These are phyloP conservation scores for Microthlaspi erraticum DNA, from an alignment of 345 rosid species.

Conservation along the genomic window DNA sequence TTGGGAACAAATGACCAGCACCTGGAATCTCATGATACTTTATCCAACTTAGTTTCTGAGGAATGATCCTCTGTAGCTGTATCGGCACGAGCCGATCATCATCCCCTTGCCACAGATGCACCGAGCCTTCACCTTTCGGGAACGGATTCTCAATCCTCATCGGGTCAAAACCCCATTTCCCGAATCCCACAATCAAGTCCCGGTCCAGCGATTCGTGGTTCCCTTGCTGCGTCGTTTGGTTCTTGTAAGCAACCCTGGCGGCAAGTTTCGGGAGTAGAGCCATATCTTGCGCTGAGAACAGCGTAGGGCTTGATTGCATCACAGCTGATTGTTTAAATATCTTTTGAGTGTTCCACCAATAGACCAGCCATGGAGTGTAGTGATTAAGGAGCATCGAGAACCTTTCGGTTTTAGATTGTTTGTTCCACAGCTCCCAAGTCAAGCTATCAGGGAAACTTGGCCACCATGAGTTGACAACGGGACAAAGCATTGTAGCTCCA, in stretches of 20 bases:
- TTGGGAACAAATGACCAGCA: constrained; percentile 64
- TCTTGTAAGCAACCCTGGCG: constrained; percentile 50
- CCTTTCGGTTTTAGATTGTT: constrained; percentile 50
- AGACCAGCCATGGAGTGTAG: constrained; percentile 58
- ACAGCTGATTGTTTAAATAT: constrained; percentile 51
- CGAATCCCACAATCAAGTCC: constrained; percentile 55
- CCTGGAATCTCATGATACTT: constrained; percentile 60
- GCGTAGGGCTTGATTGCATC: constrained; percentile 28
- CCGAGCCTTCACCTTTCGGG: constrained; percentile 53
- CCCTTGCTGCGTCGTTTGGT: constrained; percentile 57
- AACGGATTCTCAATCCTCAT: constrained; percentile 58
- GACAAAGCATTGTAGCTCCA: constrained; percentile 57
- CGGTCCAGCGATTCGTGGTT: constrained; percentile 56
- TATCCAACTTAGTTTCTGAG: constrained; percentile 62
- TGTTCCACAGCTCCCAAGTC: constrained; percentile 56
- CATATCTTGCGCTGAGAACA: constrained; percentile 52
- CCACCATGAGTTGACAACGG: constrained; percentile 68
- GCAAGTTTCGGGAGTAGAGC: constrained; percentile 42
- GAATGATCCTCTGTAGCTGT: constrained; percentile 56
- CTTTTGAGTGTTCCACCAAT: constrained; percentile 71
- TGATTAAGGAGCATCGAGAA: constrained; percentile 57
- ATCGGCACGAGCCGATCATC: constrained; percentile 60
- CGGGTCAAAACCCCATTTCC: constrained; percentile 65
- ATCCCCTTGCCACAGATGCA: constrained; percentile 73
- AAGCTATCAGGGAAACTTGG: constrained; percentile 56